Evolutionary conservation across 2,329 filamentous ascomycete genomes (phyloP).

Genomic region (Hypoxylon sp.): DNA sequence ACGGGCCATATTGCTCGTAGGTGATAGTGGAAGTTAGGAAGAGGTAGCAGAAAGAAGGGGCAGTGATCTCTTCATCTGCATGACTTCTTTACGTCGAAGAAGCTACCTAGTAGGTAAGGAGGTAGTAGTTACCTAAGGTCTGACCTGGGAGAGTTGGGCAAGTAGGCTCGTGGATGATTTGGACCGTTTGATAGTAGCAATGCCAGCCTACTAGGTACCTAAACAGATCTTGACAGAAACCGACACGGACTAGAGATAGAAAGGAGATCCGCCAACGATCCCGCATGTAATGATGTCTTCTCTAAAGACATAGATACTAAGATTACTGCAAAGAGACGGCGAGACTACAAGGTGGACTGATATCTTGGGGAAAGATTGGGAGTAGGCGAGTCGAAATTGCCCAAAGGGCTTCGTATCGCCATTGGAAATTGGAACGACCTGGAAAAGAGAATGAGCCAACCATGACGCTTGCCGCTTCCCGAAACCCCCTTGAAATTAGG

Average conservation of each 20-base stretch:
- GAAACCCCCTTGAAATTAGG: constrained; percentile 51
- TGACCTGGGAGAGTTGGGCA: constrained; percentile 31
- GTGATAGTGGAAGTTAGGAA: constrained; percentile 16
- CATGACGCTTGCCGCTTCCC: constrained; percentile 44
- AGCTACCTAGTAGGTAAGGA: constrained; percentile 20
- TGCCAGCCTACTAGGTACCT: constrained; percentile 19
- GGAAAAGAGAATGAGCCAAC: constrained; percentile 34
- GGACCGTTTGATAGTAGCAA: constrained; percentile 29
- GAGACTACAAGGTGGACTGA: constrained; percentile 5
- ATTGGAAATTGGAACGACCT: constrained; percentile 40
- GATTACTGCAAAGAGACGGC: constrained; percentile 20
- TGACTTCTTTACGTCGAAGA: constrained; percentile 19
- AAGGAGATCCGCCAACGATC: constrained; percentile 28
- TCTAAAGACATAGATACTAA: constrained; percentile 33
- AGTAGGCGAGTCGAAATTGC: constrained; percentile 33
- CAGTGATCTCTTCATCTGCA: constrained; percentile 36
- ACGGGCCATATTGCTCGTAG: constrained; percentile 45
- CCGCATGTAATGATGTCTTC: constrained; percentile 18
- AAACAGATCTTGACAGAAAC: constrained; percentile 22
- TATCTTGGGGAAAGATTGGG: constrained; percentile 17
- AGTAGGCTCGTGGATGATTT: constrained; percentile 30
- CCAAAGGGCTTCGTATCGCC: constrained; percentile 26
- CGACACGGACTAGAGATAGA: constrained; percentile 22
- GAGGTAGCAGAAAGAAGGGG: constrained; percentile 27
- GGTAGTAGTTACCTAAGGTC: constrained; percentile 14